A percentile compares a stretch with the other conserved stretches of the same genome.
Evolutionary conservation across 768 basidiomycete genomes (phyloP).

Genomic region (Pleurotus tuber-regium): DNA sequence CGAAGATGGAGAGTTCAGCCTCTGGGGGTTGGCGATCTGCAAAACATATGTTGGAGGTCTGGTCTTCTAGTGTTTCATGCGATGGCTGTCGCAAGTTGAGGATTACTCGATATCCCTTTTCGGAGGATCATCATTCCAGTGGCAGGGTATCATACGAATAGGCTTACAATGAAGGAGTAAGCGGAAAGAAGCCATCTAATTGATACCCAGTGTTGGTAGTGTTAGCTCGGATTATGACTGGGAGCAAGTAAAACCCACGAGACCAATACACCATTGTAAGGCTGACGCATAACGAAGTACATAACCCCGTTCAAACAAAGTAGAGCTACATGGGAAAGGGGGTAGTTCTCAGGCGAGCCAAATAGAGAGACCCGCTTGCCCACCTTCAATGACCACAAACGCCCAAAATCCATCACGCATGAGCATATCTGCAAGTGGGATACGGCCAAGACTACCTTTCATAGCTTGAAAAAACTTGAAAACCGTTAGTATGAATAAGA

Average conservation of each 20-base stretch:
- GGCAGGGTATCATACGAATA: too few relatives aligned
- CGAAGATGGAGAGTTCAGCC: too few relatives aligned
- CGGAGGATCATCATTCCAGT: too few relatives aligned
- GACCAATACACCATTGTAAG: not conserved
- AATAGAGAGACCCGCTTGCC: too few relatives aligned
- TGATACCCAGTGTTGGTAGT: not conserved
- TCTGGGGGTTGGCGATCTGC: too few relatives aligned
- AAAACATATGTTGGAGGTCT: too few relatives aligned
- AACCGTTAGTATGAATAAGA: slow-evolving; percentile 17
- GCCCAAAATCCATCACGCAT: slow-evolving; percentile 19
- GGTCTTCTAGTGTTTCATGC: too few relatives aligned
- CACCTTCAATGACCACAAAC: slow-evolving; percentile 17
- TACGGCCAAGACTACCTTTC: slow-evolving; percentile 13
- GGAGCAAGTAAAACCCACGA: too few relatives aligned
- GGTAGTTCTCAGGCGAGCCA: too few relatives aligned
- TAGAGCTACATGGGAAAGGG: not conserved
- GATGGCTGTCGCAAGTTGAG: too few relatives aligned
- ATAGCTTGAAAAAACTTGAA: slow-evolving; percentile 13
- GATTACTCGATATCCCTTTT: too few relatives aligned
- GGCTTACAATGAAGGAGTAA: slow-evolving; percentile 2
- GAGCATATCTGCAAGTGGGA: slow-evolving; percentile 12
- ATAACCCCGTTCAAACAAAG: not conserved
- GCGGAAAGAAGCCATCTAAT: slow-evolving; percentile 3
- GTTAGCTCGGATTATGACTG: too few relatives aligned
- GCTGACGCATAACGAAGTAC: not conserved